Percentiles rank a stretch among this genome's conserved stretches.
These are phyloP conservation scores for Sugiyamaella neomexicana DNA, from an alignment of 1,139 yeast genomes.

Conservation along the genomic window DNA sequence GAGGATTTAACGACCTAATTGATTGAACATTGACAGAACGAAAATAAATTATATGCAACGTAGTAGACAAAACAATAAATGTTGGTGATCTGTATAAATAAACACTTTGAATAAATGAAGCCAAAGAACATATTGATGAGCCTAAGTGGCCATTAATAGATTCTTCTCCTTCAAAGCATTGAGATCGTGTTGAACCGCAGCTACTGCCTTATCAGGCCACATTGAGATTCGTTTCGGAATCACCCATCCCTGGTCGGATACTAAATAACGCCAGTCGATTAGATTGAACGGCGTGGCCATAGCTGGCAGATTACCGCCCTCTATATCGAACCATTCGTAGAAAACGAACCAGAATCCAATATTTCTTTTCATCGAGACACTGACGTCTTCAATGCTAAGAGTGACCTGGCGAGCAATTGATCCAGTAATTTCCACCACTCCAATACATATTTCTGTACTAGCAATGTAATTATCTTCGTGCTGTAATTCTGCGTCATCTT, in stretches of 20 bases:
- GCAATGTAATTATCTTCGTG: constrained; percentile 7
- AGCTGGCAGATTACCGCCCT: constrained; percentile 4
- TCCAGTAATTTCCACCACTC: constrained; percentile 8
- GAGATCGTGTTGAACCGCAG: constrained; percentile 4
- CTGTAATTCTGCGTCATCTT: constrained; percentile 1
- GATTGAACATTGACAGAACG: too few relatives aligned
- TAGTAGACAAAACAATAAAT: too few relatives aligned
- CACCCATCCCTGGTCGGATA: constrained; percentile 12
- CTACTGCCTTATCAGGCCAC: constrained; percentile 13
- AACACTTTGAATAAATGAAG: too few relatives aligned
- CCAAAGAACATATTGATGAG: too few relatives aligned
- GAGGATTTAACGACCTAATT: not conserved
- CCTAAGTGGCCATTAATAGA: not conserved
- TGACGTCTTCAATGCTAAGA: constrained; percentile 11
- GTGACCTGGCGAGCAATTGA: not conserved
- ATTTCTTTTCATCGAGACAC: constrained; percentile 14
- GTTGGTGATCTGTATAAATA: too few relatives aligned
- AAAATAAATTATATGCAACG: too few relatives aligned
- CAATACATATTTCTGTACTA: constrained; percentile 13
- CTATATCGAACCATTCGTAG: constrained; percentile 14
- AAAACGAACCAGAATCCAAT: constrained; percentile 14
- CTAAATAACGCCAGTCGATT: constrained; percentile 2
- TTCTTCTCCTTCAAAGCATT: constrained; percentile 14
- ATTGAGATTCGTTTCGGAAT: constrained; percentile 6
- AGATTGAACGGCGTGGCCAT: constrained; percentile 11